Base-by-base conservation (phyloP, 1,139 yeast species). In the Taphrina betulina region DNA sequence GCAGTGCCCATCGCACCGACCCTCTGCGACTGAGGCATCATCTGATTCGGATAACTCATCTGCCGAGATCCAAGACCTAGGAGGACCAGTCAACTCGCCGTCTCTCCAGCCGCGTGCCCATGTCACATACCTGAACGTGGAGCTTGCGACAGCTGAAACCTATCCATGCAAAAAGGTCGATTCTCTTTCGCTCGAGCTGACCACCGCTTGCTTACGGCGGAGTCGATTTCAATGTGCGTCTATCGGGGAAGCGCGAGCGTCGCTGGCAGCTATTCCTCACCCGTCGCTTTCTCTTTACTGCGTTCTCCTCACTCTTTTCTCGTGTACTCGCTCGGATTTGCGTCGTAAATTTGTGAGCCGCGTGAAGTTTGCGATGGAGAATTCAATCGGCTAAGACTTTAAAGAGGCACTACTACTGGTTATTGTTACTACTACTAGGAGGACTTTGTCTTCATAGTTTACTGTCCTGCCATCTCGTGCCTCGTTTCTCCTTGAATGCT, bases 401-500 rank as follows among this genome's bases (percentile, higher is more conserved):
- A n/a, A n/a, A n/a, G 7, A 28, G 12, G 7, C 31, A 28, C 31
- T 28, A 12, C 7, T 8, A 28, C 31, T 28, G 31, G 7, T 28
- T 28, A 12, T 7, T 28, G 31, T 12, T 28, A 12, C 12, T 28
- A 7, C 7, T 12, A 28, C 31, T 28, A 28, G 31, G 24, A 3
- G 10, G 20, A 17, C 19, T 2, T n/a, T n/a, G n/a, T n/a, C n/a
- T n/a, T 38, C 38, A 58, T 31, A 58, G 37, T 24, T 58, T 58
- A 8, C 58, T 55, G 31, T 53, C 42, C 8, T 31, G 24, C 70
- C 70, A 67, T 33, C 54, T 29, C 8, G 69, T 68, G 17, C 58
- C 54, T 14, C 70, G 60, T 60, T 66, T 67, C 54, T 66, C 67
- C 4, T 41, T 58, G 43, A 67, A 67, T 5, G 70, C 64, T 1